These are phyloP conservation scores for Exutisphaerella laricina DNA, from an alignment of 2,329 filamentous ascomycete species.

Conservation along the genomic window DNA sequence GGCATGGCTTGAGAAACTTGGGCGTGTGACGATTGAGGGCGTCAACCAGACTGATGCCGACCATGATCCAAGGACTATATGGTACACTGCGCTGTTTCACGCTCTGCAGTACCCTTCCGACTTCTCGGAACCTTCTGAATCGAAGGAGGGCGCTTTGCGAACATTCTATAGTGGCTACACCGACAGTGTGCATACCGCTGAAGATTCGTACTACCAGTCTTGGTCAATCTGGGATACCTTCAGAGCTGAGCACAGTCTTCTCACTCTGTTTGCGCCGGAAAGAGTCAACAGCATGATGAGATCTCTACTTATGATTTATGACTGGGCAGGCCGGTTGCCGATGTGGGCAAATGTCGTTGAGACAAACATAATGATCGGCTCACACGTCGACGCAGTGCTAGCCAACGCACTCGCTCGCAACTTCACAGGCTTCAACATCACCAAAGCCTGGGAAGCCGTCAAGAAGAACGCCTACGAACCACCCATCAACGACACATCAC, in stretches of 20 bases:
- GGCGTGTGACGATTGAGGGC: conserved; percentile 41
- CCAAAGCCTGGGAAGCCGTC: conserved; percentile 42
- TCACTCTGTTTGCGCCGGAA: conserved; percentile 45
- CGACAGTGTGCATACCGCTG: conserved; percentile 38
- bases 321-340: conserved; percentile 44
- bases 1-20: conserved; percentile 44
- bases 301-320: conserved; percentile 42
- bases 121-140: conserved; percentile 41
- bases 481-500: conserved; percentile 40
- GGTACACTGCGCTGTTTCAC: conserved; percentile 45
- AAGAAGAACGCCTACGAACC: conserved; percentile 43
- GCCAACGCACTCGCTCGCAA: conserved; percentile 44
- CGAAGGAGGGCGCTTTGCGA: conserved; percentile 18
- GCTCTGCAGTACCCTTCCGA: conserved; percentile 46
- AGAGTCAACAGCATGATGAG: conserved; percentile 47
- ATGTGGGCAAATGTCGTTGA: conserved; percentile 49
- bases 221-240: conserved; percentile 51
- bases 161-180: conserved; percentile 46
- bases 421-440: conserved; percentile 41
- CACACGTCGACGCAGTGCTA: conserved; percentile 45
- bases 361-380: conserved; percentile 49
- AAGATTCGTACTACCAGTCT: conserved; percentile 47
- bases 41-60: conserved; percentile 38
- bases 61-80: conserved; percentile 43
- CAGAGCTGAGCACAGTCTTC: conserved; percentile 43